A percentile compares a stretch with the other conserved stretches of the same genome.
phyloP scores from a whole-genome alignment of 148 eudicot species.

The Rhododendron kiyosumense region DNA sequence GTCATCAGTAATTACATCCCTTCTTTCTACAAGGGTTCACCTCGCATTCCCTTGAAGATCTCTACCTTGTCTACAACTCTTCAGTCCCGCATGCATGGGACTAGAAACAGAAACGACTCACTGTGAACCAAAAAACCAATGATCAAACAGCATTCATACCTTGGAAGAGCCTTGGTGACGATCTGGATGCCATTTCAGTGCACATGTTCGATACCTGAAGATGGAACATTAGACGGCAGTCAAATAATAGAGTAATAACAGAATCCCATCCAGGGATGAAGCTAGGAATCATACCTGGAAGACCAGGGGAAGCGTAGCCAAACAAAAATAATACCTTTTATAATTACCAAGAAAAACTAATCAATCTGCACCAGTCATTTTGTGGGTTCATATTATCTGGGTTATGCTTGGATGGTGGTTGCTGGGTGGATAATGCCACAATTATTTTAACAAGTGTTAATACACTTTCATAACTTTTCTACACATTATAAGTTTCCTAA shows the following conservation, averaged over 20 bases:
- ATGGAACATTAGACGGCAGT: background rate
- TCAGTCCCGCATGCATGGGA: background rate
- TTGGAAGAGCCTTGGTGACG: slow-evolving; percentile 84
- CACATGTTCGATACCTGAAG: slow-evolving; percentile 82
- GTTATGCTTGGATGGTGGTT: background rate
- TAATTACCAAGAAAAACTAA: background rate
- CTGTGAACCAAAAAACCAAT: background rate
- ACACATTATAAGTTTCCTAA: background rate
- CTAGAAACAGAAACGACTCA: background rate
- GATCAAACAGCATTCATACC: slow-evolving; percentile 32
- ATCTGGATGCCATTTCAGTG: slow-evolving; percentile 97
- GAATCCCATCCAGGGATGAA: background rate
- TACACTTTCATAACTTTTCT: background rate
- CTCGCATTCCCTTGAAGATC: background rate
- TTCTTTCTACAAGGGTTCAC: background rate
- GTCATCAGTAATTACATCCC: background rate
- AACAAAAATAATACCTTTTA: background rate
- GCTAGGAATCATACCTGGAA: background rate
- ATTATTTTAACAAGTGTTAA: background rate
- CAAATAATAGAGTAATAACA: slow-evolving; percentile 10
- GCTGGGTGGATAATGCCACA: background rate
- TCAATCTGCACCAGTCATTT: background rate
- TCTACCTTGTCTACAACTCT: background rate
- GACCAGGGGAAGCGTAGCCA: background rate
- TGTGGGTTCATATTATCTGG: background rate